A percentile compares a stretch with the other conserved stretches of the same genome.
phyloP scores from a whole-genome alignment of 73 alveolate species.

The Halteria grandinella region DNA sequence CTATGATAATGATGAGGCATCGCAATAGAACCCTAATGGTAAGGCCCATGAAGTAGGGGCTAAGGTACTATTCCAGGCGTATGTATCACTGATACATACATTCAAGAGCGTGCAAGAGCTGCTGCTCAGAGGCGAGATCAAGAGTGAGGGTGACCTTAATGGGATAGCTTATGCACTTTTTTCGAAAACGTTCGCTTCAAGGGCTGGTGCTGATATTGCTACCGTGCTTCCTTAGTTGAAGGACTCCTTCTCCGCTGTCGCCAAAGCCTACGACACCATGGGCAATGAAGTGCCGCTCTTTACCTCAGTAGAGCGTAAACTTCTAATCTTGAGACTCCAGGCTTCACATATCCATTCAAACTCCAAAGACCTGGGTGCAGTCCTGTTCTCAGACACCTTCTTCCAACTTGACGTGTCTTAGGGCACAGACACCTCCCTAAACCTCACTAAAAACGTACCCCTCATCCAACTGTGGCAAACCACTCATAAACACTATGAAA shows the following conservation, averaged over 20 bases:
- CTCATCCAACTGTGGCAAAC: slow-evolving; percentile 30
- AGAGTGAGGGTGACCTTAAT: slow-evolving; percentile 29
- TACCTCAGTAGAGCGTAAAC: neutral
- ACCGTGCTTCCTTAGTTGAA: too few relatives aligned
- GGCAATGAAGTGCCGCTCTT: slow-evolving; percentile 50
- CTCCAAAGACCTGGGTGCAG: slow-evolving; percentile 58
- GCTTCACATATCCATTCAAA: slow-evolving; percentile 37
- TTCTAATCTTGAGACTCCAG: slow-evolving; percentile 40
- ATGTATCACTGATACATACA: slow-evolving; percentile 38
- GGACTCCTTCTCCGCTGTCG: too few relatives aligned
- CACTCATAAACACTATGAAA: slow-evolving; percentile 43
- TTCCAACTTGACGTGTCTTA: too few relatives aligned
- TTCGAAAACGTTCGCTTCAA: too few relatives aligned
- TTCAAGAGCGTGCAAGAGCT: slow-evolving; percentile 10
- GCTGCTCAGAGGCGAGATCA: neutral
- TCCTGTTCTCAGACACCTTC: slow-evolving; percentile 65
- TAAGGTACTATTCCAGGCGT: slow-evolving; percentile 24
- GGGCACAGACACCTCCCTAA: slow-evolving; percentile 20
- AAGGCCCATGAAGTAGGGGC: slow-evolving; percentile 39
- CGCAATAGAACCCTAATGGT: slow-evolving; percentile 1
- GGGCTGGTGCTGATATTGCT: too few relatives aligned
- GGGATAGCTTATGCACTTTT: too few relatives aligned
- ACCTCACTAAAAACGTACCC: slow-evolving; percentile 64
- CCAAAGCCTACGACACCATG: slow-evolving; percentile 49
- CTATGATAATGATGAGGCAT: slow-evolving; percentile 41